Percentiles rank a stretch among this genome's conserved stretches.
These are phyloP conservation scores for Penicillium sp. DNA, from an alignment of 2,329 filamentous ascomycete genomes.

Conservation along the genomic window DNA sequence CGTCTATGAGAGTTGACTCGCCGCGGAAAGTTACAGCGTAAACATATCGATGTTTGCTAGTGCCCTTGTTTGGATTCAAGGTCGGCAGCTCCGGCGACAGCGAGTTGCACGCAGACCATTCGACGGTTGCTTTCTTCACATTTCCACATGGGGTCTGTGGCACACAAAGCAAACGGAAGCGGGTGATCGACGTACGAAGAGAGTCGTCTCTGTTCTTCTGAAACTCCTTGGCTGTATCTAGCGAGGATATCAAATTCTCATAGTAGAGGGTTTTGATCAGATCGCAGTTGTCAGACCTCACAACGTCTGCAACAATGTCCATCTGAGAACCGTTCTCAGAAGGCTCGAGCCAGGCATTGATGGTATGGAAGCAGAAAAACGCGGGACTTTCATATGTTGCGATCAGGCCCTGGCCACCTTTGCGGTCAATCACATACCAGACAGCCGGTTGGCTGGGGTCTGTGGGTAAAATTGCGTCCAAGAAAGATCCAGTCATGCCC, in stretches of 20 bases:
- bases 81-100: slow-evolving; percentile 51
- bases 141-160: slow-evolving; percentile 19
- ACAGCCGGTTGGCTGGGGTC: slow-evolving; percentile 57
- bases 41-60: slow-evolving; percentile 50
- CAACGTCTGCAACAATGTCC: slow-evolving; percentile 66
- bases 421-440: slow-evolving; percentile 76
- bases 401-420: slow-evolving; percentile 63
- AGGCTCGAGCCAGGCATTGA: slow-evolving; percentile 73
- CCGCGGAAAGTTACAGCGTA: slow-evolving; percentile 51
- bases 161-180: slow-evolving; percentile 42
- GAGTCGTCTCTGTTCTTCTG: slow-evolving; percentile 36
- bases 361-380: slow-evolving; percentile 76
- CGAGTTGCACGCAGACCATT: slow-evolving; percentile 28
- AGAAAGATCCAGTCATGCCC: slow-evolving; percentile 37
- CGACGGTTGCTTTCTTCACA: slow-evolving; percentile 20
- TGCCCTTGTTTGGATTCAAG: slow-evolving; percentile 50
- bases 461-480: slow-evolving; percentile 68
- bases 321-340: slow-evolving; percentile 34
- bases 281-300: slow-evolving; percentile 65
- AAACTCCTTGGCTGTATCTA: slow-evolving; percentile 44
- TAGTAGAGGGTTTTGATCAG: slow-evolving; percentile 70
- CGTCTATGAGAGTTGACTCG: slow-evolving; percentile 53
- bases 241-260: slow-evolving; percentile 63
- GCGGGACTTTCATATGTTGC: slow-evolving; percentile 67
- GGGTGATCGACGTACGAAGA: slow-evolving; percentile 26